Conservation (phyloP, 2,329 filamentous ascomycete genomes). For the Fusarium staphyleae region DNA sequence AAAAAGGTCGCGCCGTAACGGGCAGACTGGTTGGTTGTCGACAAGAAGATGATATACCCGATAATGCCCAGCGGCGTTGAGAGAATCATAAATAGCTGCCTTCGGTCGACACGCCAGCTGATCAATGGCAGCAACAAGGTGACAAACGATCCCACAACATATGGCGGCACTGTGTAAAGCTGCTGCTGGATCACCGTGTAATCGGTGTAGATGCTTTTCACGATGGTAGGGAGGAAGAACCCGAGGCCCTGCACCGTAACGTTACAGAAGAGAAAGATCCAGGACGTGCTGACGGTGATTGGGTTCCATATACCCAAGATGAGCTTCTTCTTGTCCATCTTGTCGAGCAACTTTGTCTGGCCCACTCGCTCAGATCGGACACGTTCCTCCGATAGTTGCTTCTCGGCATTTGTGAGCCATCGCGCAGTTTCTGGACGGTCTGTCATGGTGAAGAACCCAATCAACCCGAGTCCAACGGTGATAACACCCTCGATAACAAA, state of each 20-base stretch:
- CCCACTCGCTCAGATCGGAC: constrained; percentile 64
- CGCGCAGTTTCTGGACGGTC: constrained; percentile 69
- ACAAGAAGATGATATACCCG: constrained; percentile 70
- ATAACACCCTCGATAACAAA: constrained; percentile 67
- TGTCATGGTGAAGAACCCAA: constrained; percentile 59
- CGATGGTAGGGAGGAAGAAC: constrained; percentile 71
- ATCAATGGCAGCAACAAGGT: constrained; percentile 61
- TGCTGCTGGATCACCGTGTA: constrained; percentile 63
- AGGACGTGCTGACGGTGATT: constrained; percentile 58
- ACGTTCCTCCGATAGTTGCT: constrained; percentile 66
- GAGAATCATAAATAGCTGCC: constrained; percentile 63
- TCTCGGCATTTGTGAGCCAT: constrained; percentile 69
- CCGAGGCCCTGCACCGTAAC: constrained; percentile 70
- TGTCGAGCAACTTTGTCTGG: constrained; percentile 64
- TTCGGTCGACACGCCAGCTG: constrained; percentile 59
- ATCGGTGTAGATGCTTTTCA: constrained; percentile 66
- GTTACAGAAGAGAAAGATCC: constrained; percentile 69
- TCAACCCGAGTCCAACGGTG: not conserved
- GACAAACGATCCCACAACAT: constrained; percentile 66
- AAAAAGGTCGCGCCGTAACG: constrained; percentile 70
- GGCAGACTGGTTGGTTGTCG: constrained; percentile 52
- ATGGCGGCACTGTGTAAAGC: constrained; percentile 67
- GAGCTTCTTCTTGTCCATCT: constrained; percentile 62
- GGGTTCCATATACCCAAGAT: constrained; percentile 64
- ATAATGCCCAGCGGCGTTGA: constrained; percentile 63